Evolutionary conservation across 108 stramenopile genomes (phyloP).

Genomic region (Epithemia pelagica): DNA sequence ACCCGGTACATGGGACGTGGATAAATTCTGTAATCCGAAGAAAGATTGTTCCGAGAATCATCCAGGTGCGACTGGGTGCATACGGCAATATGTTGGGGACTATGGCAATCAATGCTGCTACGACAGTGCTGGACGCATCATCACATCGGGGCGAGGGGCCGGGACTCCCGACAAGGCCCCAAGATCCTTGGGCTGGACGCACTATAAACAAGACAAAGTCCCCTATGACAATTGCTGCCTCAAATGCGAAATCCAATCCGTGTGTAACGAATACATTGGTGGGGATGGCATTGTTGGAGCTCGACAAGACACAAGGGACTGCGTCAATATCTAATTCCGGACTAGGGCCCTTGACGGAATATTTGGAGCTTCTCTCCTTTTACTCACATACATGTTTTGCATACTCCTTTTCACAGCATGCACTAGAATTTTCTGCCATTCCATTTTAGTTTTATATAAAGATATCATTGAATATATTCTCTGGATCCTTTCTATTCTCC

Average conservation of each 20-base stretch:
- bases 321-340: too few species aligned
- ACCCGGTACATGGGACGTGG: background rate
- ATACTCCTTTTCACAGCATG: too few species aligned
- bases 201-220: background rate
- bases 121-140: background rate
- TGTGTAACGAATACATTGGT: background rate
- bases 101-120: background rate
- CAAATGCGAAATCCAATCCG: background rate
- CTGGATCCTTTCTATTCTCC: too few species aligned
- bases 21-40: background rate
- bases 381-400: too few species aligned
- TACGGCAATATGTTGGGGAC: background rate
- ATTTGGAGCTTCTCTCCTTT: too few species aligned
- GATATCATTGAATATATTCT: too few species aligned
- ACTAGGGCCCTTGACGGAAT: too few species aligned
- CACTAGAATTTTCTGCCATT: too few species aligned
- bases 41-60: background rate
- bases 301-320: background rate
- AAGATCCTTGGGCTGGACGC: background rate
- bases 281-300: background rate
- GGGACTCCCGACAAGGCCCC: background rate
- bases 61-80: background rate
- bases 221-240: background rate
- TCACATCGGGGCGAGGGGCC: background rate
- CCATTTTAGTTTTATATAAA: too few species aligned